Percentiles rank a stretch among this genome's conserved stretches.
phyloP scores from a whole-genome alignment of 2,329 filamentous ascomycete genomes.

The Sporothrix variecibatus region DNA sequence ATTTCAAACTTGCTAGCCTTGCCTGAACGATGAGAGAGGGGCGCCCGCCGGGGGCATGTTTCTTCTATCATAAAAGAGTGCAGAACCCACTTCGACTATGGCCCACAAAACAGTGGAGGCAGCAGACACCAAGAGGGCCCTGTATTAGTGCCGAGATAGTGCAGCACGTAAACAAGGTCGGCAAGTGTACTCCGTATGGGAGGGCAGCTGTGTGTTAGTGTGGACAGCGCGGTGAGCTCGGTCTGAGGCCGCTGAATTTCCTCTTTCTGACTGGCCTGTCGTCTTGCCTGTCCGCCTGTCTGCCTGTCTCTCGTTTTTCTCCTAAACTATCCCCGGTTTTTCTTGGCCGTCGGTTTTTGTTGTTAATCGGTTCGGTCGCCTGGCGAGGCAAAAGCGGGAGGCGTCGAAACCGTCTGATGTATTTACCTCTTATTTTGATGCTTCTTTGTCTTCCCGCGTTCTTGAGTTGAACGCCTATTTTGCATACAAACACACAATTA shows the following conservation, averaged over 20 bases:
- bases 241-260: not conserved
- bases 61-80: not conserved
- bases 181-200: not conserved
- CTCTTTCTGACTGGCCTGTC: not conserved
- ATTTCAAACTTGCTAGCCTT: conserved; percentile 14
- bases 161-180: conserved; percentile 17
- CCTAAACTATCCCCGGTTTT: not conserved
- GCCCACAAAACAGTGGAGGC: conserved; percentile 1
- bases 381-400: not conserved
- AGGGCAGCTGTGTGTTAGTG: not conserved
- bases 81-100: not conserved
- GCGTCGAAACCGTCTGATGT: not conserved
- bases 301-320: not conserved
- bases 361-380: not conserved
- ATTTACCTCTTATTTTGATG: not conserved
- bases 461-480: not conserved
- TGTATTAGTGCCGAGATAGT: not conserved
- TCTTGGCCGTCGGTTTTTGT: not conserved
- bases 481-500: not conserved
- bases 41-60: not conserved
- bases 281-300: not conserved
- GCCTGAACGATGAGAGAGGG: not conserved
- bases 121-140: not conserved
- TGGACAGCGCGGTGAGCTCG: not conserved
- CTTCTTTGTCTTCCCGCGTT: not conserved